Percentiles rank a stretch among this genome's conserved stretches.
These are phyloP conservation scores for Globisporangium canariense DNA, from an alignment of 352 stramenopile species.

Conservation along the genomic window DNA sequence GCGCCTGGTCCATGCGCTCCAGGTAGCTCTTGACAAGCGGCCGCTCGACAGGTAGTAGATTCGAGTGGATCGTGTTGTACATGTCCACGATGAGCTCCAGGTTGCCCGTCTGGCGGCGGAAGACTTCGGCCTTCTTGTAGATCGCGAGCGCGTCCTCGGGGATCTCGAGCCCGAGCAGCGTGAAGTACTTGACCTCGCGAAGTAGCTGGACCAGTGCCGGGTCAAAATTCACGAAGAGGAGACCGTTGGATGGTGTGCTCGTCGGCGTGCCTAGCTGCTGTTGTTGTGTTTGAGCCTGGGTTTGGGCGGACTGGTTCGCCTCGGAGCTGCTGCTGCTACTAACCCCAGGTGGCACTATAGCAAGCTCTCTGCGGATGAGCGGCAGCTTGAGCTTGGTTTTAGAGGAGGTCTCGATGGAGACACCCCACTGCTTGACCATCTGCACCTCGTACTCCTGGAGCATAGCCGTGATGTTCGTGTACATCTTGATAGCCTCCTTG, in stretches of 20 bases:
- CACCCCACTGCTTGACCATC: conserved; percentile 76
- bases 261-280: conserved; percentile 16
- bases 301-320: neutral
- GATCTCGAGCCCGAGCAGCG: conserved; percentile 87
- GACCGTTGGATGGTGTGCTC: conserved; percentile 10
- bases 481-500: conserved; percentile 88
- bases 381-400: conserved; percentile 87
- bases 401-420: conserved; percentile 76
- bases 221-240: conserved; percentile 91
- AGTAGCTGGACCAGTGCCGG: conserved; percentile 87
- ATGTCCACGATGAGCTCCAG: conserved; percentile 92
- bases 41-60: conserved; percentile 85
- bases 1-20: conserved; percentile 87
- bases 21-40: conserved; percentile 87
- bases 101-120: conserved; percentile 89
- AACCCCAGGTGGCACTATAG: neutral
- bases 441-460: conserved; percentile 81
- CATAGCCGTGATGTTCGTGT: conserved; percentile 85
- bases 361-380: conserved; percentile 61
- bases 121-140: conserved; percentile 90
- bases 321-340: neutral
- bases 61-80: conserved; percentile 90
- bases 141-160: conserved; percentile 89
- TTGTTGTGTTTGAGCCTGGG: conserved; percentile 1
- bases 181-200: conserved; percentile 93